Conservation (phyloP, 2,329 filamentous ascomycete genomes). For the Capronia americana region DNA sequence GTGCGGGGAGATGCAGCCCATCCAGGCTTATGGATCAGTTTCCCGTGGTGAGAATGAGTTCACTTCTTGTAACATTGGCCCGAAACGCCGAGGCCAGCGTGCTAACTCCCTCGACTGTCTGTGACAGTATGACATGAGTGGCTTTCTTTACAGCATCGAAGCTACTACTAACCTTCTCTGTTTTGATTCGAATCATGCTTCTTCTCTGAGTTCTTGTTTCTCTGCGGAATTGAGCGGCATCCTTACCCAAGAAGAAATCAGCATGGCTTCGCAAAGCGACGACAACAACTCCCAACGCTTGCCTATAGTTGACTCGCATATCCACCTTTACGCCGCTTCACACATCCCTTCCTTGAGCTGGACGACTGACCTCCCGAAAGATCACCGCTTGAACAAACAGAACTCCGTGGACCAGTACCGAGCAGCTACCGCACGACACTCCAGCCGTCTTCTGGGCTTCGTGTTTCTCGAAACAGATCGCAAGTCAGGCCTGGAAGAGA, state of each 20-base stretch:
- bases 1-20: not conserved
- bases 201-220: not conserved
- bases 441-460: slow-evolving; percentile 68
- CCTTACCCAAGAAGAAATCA: not conserved
- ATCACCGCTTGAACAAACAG: slow-evolving; percentile 66
- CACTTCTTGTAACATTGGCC: slow-evolving; percentile 11
- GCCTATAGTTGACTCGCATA: slow-evolving; percentile 81
- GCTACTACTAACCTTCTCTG: not conserved
- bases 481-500: slow-evolving; percentile 62
- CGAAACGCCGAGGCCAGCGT: slow-evolving; percentile 14
- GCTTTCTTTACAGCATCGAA: not conserved
- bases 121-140: not conserved
- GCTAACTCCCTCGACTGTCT: not conserved
- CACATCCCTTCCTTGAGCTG: slow-evolving; percentile 73
- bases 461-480: slow-evolving; percentile 86
- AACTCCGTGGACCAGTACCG: slow-evolving; percentile 71
- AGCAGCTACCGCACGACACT: slow-evolving; percentile 46
- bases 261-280: not conserved
- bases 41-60: not conserved
- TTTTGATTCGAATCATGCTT: not conserved
- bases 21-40: not conserved
- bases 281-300: not conserved
- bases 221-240: not conserved
- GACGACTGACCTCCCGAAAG: slow-evolving; percentile 59
- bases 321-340: slow-evolving; percentile 80